Evolutionary conservation across 371 early-diverging fungal species (phyloP).

Genomic region (Mucor piriformis): DNA sequence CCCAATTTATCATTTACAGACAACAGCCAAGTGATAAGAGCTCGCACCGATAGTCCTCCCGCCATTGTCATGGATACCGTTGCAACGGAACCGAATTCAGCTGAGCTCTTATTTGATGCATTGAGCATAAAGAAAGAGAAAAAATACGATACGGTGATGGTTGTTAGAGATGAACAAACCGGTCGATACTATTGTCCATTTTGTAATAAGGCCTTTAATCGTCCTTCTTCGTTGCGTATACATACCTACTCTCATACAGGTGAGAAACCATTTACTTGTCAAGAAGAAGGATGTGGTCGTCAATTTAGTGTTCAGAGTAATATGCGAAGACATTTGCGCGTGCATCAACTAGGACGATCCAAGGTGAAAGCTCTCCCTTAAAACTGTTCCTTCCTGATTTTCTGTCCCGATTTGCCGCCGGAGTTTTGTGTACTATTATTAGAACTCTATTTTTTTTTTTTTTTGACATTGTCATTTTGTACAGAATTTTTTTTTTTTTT

Average conservation of each 20-base stretch:
- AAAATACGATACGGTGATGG: slow-evolving; percentile 17
- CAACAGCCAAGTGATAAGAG: slow-evolving; percentile 7
- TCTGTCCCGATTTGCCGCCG: slow-evolving; percentile 16
- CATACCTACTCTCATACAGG: slow-evolving; percentile 79
- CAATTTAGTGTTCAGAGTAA: slow-evolving; percentile 78
- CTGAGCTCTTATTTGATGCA: slow-evolving; percentile 22
- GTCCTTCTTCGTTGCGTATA: slow-evolving; percentile 57
- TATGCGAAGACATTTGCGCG: slow-evolving; percentile 68
- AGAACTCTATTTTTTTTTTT: too few relatives aligned
- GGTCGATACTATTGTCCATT: slow-evolving; percentile 36
- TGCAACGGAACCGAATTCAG: background rate
- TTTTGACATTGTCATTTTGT: too few relatives aligned
- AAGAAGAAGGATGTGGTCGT: slow-evolving; percentile 63
- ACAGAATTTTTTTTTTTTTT: too few relatives aligned
- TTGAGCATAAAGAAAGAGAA: slow-evolving; percentile 11
- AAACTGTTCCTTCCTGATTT: background rate
- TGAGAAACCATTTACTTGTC: slow-evolving; percentile 73
- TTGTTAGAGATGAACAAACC: slow-evolving; percentile 26
- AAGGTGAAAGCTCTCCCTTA: background rate
- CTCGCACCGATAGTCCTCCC: slow-evolving; percentile 27
- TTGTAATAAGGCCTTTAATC: slow-evolving; percentile 38
- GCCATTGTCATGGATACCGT: slow-evolving; percentile 3
- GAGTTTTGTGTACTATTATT: too few relatives aligned
- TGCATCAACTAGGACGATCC: slow-evolving; percentile 46
- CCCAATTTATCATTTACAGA: slow-evolving; percentile 11